Evolutionary conservation across 2,329 filamentous ascomycete species (phyloP), one percentile per base, ranked within the genome.

Genomic region (Trichophyton schoenleinii): DNA sequence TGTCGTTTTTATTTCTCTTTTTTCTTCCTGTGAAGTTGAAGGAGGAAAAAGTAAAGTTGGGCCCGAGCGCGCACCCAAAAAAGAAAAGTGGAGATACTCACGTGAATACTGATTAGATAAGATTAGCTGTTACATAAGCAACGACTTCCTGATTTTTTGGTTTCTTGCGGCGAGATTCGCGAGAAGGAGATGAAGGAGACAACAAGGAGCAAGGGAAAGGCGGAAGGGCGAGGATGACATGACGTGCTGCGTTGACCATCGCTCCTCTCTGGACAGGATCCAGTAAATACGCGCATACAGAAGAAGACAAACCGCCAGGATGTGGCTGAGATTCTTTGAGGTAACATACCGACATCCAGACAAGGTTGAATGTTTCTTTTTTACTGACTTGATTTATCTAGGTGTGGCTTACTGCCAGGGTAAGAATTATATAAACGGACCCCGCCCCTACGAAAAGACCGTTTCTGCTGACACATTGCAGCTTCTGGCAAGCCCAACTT

Each of bases 401-500:
- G 73, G 62, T 70, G 61, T 75, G 72, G 73, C 67, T 75, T 60
- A 73, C 70, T 60, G 62, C 66, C 59, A 68, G 72, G 66, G 74
- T 75, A 73, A 63, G 9, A 34, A 55, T 55, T 3, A 36, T n/a
- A 28, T 15, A 3, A 73, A 62, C 74, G 71, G 73, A 66, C 18
- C n/a, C n/a, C 18, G 18, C 18, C n/a, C n/a, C 74, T 58, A 72
- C 69, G 59, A 61, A 66, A 57, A 68, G 72, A 66, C 73, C 75
- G 72, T 63, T 67, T 62, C 64, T 60, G 41, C 59, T 60, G 20
- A 58, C 41, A 18, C 9, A 36, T 22, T 49, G 28, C 64, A 77
- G 74, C 72, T 78, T 61, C 68, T 78, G 58, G 67, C 70, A 59
- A 78, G 75, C 64, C 75, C 73, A 8, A 64, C 70, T 58, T 78